Base-by-base conservation (phyloP, 2,329 filamentous ascomycete genomes). In the Cladophialophora exuberans region DNA sequence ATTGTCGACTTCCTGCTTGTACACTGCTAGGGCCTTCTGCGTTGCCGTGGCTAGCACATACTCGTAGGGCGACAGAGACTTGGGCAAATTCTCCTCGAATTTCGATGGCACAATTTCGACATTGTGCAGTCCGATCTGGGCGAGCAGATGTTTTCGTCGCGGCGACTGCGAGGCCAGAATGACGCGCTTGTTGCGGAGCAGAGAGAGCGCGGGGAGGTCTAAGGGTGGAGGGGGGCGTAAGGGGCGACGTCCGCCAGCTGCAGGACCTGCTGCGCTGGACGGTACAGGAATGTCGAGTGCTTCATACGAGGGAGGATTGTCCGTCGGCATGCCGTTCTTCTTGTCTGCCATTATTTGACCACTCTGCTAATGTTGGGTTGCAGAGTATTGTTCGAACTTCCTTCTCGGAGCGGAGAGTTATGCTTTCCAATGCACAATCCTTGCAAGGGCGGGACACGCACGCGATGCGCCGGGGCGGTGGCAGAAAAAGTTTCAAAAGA, bases 111-210 rank as follows among this genome's bases (percentile, higher is more conserved):
- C 81, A 66, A 97, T 83, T 73, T 97, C 92, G 67, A 97, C 74
- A 67, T 91, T 86, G 2, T 79, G 82, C 9, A 97, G 83, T 62
- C 92, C 91, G 57, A 97, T 81, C 82, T 92, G 70, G 48, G 71
- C 83, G 36, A 99, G 83, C 7, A 99, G 83, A 61, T 89, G 86
- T 71, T 86, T 88, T 50, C 94, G 83, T 39, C 94, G 82, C 0
- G 94, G 94, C 1, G 92, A 97, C 17, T 88, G 85, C 2, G 92
- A 97, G 48, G 94, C 94, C 23, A 99, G 86, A 63, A 99, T 89
- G 4, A 96, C 85, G 61, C 93, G 82, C 71, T 89, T 90, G 51
- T 82, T 82, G 67, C 88, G 85, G 61, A 99, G 83, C 66, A 86
- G 79, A 65, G 83, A 83, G 56, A 99, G 77, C 52, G 91, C 86